Base-by-base conservation (phyloP, 2,329 filamentous ascomycete genomes). In the Aureobasidium sp. region DNA sequence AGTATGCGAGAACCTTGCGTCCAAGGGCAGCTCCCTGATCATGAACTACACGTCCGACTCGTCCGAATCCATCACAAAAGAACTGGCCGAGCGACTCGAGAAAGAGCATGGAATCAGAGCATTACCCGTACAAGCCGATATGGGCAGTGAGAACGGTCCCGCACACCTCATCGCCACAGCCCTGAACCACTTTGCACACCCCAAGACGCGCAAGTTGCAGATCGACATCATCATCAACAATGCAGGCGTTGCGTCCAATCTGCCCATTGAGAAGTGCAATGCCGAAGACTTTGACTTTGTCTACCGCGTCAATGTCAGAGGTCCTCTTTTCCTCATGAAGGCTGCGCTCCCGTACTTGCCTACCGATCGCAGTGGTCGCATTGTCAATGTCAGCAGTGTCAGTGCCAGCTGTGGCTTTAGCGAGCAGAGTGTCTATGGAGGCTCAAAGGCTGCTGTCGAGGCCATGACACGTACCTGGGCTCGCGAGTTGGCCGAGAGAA, bases 161-260 rank as follows among this genome's bases (percentile, higher is more conserved):
- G 76, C 79, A 6, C 75, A 81, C 45, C 79, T 91, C 57, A 74
- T 91, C 66, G 75, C 77, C 27, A 79, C 80, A 0, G 80, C 84
- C 5, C 80, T 83, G 67, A 78, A 83, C 66, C 78, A 85, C 69
- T 86, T 89, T 74, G 71, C 80, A 9, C 71, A 79, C 62, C 78
- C 81, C 31, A 79, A 80, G 68, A 79, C 76, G 64, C 73, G 75
- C 63, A 77, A 78, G 61, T 83, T 91, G 71, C 84, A 87, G 69
- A 81, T 96, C 69, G 90, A 95, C 75, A 90, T 96, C 64, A 78
- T 96, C 59, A 78, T 96, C 78, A 95, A 96, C 81, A 96, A 95
- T 73, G 91, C 91, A 33, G 91, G 90, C 29, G 77, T 83, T 2
- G 75, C 79, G 12, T 73, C 82, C 42, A 93, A 94, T 75, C 82